phyloP scores from a whole-genome alignment of 2,329 filamentous ascomycete genomes.

The Metarhizium guizhouense region DNA sequence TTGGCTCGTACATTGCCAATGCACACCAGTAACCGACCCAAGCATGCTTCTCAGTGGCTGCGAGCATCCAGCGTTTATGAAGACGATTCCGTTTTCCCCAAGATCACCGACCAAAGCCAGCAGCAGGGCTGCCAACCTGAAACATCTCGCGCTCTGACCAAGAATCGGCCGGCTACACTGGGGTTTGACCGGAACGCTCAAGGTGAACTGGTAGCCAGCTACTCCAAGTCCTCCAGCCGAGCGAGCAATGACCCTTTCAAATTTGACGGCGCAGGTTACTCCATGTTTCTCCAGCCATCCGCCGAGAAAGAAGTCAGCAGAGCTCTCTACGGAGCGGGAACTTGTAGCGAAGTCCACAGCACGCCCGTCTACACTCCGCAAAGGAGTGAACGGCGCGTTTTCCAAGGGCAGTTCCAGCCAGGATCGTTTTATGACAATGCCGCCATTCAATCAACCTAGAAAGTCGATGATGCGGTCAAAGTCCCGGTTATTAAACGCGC shows the following conservation, averaged over 20 bases:
- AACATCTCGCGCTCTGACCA: not conserved
- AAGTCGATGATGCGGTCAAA: slow-evolving; percentile 30
- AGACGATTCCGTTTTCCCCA: not conserved
- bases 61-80: slow-evolving; percentile 7
- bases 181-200: slow-evolving; percentile 3
- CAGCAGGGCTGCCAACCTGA: not conserved
- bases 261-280: slow-evolving; percentile 33
- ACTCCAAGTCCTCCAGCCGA: slow-evolving; percentile 24
- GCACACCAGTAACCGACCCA: not conserved
- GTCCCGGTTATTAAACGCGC: slow-evolving; percentile 19
- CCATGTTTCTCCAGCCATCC: slow-evolving; percentile 25
- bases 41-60: not conserved
- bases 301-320: slow-evolving; percentile 35
- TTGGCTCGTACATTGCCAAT: not conserved
- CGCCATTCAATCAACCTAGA: slow-evolving; percentile 30
- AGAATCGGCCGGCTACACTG: slow-evolving; percentile 6
- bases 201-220: slow-evolving; percentile 8
- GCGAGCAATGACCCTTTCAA: slow-evolving; percentile 34
- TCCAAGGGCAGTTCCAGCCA: not conserved
- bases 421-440: slow-evolving; percentile 26
- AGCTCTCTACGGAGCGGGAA: slow-evolving; percentile 23
- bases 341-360: slow-evolving; percentile 10
- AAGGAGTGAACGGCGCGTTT: not conserved
- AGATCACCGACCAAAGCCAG: not conserved
- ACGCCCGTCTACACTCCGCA: slow-evolving; percentile 1